These are phyloP conservation scores for Solanum hybrid DNA, from an alignment of 305 asterid genomes.

Conservation along the genomic window DNA sequence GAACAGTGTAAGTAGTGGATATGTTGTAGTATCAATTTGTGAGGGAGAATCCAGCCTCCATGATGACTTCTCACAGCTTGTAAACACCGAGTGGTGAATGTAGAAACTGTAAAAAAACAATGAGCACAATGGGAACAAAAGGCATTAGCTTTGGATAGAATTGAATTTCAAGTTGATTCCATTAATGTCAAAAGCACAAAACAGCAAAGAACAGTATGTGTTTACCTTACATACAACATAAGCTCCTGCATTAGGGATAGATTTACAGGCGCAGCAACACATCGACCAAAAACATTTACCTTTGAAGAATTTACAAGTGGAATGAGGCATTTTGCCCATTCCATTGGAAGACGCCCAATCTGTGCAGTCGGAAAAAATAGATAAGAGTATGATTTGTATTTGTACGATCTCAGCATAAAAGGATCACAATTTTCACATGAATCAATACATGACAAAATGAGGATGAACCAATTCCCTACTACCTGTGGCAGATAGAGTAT, in stretches of 20 bases:
- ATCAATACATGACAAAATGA: not conserved
- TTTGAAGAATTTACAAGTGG: conserved; percentile 72
- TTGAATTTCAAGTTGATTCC: not conserved
- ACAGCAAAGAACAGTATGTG: not conserved
- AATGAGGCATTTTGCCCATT: conserved; percentile 75
- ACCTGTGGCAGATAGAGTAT: not conserved
- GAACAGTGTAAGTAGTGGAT: conserved; percentile 63
- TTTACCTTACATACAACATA: conserved; percentile 77
- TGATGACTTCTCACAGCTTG: conserved; percentile 39
- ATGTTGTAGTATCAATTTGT: conserved; percentile 42
- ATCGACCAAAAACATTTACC: conserved; percentile 72
- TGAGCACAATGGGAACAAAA: conserved; percentile 3
- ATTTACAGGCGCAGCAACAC: conserved; percentile 57
- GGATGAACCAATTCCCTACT: not conserved
- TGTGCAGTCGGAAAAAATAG: conserved; percentile 11
- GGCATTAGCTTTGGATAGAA: not conserved
- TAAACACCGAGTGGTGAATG: conserved; percentile 51
- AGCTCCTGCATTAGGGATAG: conserved; percentile 66
- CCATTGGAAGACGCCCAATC: conserved; percentile 89
- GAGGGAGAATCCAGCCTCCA: conserved; percentile 64
- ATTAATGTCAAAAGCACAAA: not conserved
- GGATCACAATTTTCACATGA: not conserved
- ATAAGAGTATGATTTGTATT: conserved; percentile 16
- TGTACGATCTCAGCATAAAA: conserved; percentile 7
- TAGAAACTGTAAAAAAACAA: conserved; percentile 31